phyloP scores from a whole-genome alignment of 2,329 filamentous ascomycete genomes.

The Verticillium albo-atrum region DNA sequence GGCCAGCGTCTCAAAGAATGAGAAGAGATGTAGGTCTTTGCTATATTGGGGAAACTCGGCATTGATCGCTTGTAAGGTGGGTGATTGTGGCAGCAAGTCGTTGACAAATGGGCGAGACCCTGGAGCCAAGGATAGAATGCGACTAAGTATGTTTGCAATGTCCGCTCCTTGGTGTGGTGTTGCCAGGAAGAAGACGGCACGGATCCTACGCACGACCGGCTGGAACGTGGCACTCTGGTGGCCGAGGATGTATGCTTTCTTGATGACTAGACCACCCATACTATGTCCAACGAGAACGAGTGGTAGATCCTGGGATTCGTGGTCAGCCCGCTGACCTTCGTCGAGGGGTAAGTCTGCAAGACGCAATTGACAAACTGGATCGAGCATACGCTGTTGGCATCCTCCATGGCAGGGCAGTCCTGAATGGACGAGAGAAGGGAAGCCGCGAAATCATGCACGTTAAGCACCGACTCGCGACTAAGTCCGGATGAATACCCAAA shows the following conservation, averaged over 20 bases:
- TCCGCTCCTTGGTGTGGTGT: slow-evolving; percentile 19
- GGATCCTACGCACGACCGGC: slow-evolving; percentile 14
- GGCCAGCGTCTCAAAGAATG: no score
- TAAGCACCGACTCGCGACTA: slow-evolving; percentile 16
- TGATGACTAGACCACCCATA: slow-evolving; percentile 30
- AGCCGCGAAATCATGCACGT: slow-evolving; percentile 25
- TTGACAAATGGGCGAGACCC: no score
- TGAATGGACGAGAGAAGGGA: slow-evolving; percentile 21
- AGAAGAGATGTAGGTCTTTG: no score
- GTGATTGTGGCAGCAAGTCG: no score
- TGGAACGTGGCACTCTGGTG: slow-evolving; percentile 10
- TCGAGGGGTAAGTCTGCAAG: no score
- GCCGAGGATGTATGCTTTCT: slow-evolving; percentile 23
- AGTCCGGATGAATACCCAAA: slow-evolving; percentile 21
- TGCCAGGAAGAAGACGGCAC: slow-evolving; percentile 22
- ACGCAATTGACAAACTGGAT: no score
- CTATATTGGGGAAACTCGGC: no score
- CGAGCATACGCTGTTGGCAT: background rate
- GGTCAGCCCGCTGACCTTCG: no score
- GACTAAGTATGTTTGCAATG: no score
- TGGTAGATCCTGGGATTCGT: slow-evolving; percentile 4
- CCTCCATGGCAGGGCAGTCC: slow-evolving; percentile 18
- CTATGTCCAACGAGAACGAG: slow-evolving; percentile 30
- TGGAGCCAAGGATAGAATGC: no score
- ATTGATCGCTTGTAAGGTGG: no score